phyloP scores from a whole-genome alignment of 768 basidiomycete species.

The Mycena olivaceomarginata region DNA sequence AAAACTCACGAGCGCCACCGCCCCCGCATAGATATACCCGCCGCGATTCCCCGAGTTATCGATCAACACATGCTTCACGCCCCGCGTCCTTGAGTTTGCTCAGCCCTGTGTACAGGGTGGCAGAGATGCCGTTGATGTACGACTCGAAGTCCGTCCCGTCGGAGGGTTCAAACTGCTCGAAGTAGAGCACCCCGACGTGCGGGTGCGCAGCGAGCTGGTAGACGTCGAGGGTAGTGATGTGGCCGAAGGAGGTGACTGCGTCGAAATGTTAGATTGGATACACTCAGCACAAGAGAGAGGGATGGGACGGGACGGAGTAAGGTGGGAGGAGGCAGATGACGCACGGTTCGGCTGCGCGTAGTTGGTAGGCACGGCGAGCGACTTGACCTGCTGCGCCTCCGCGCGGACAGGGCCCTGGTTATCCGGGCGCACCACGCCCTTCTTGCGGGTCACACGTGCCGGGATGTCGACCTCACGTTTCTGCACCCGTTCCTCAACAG shows the following conservation, averaged over 20 bases:
- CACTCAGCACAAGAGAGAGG: no score
- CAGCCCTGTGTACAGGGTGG: slow-evolving; percentile 27
- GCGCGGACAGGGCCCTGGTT: slow-evolving; percentile 25
- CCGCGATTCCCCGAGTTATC: slow-evolving; percentile 40
- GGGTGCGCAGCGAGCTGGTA: slow-evolving; percentile 36
- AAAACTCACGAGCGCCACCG: background rate
- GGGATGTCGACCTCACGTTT: slow-evolving; percentile 8
- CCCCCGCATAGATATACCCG: slow-evolving; percentile 35
- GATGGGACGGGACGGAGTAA: no score
- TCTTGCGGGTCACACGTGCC: slow-evolving; percentile 8
- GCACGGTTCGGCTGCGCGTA: slow-evolving; percentile 32
- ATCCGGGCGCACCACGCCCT: slow-evolving; percentile 36
- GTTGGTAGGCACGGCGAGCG: slow-evolving; percentile 1
- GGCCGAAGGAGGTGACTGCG: slow-evolving; percentile 37
- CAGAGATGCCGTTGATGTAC: slow-evolving; percentile 30
- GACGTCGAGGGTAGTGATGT: slow-evolving; percentile 34
- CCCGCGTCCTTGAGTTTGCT: slow-evolving; percentile 21
- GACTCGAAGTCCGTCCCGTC: slow-evolving; percentile 32
- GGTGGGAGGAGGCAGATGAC: background rate
- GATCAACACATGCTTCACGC: slow-evolving; percentile 34
- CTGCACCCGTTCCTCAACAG: background rate
- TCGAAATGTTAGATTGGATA: background rate
- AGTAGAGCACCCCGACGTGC: slow-evolving; percentile 36
- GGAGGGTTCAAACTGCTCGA: slow-evolving; percentile 34
- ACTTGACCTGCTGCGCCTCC: background rate